Evolutionary conservation across 2,329 filamentous ascomycete genomes (phyloP).

Genomic region (Colletotrichum sidae): DNA sequence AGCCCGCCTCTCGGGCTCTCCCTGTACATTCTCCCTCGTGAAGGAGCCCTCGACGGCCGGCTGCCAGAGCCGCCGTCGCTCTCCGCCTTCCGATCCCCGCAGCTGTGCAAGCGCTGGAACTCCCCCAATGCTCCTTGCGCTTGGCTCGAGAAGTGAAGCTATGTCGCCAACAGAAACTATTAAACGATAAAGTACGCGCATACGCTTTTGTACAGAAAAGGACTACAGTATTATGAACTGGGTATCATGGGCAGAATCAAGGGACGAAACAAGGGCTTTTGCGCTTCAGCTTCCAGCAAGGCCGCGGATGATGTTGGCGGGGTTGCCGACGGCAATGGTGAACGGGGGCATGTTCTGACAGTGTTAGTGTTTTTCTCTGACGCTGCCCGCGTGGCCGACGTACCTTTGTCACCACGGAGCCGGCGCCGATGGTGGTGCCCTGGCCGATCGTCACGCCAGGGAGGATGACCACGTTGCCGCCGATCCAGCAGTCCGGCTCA

Average conservation of each 20-base stretch:
- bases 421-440: constrained; percentile 84
- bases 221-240: constrained; percentile 26
- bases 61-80: constrained; percentile 21
- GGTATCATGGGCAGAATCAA: constrained; percentile 34
- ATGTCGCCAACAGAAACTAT: background rate
- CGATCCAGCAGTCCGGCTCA: constrained; percentile 87
- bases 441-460: constrained; percentile 84
- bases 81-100: no score
- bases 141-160: constrained; percentile 19
- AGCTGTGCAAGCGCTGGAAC: constrained; percentile 7
- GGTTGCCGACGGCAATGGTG: constrained; percentile 77
- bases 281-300: constrained; percentile 37
- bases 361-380: background rate
- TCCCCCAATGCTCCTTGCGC: constrained; percentile 19
- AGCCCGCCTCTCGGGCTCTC: no score
- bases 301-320: constrained; percentile 67
- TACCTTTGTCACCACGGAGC: constrained; percentile 85
- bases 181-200: constrained; percentile 9
- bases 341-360: constrained; percentile 72
- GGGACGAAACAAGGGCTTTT: constrained; percentile 5
- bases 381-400: constrained; percentile 39
- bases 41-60: background rate
- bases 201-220: constrained; percentile 32
- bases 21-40: no score
- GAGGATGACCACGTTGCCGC: constrained; percentile 80